These are phyloP conservation scores for Pichia phayaonensis DNA, from an alignment of 805 yeast species.

Conservation along the genomic window DNA sequence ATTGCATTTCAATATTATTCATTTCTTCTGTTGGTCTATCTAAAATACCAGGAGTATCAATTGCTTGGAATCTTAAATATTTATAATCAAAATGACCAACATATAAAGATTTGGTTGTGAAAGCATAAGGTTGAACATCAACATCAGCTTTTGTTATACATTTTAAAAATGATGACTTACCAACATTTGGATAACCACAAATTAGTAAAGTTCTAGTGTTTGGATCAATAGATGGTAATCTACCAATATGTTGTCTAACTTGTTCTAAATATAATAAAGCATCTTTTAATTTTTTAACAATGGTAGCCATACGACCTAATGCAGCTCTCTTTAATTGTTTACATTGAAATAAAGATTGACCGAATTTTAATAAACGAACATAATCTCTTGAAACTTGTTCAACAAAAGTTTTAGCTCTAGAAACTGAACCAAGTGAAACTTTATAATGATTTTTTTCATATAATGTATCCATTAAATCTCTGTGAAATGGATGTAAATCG, in stretches of 20 bases:
- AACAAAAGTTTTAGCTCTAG: slow-evolving; percentile 86
- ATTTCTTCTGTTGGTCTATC: slow-evolving; percentile 99
- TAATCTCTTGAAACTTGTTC: slow-evolving; percentile 97
- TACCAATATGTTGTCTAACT: slow-evolving; percentile 98
- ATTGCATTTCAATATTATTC: slow-evolving; percentile 99
- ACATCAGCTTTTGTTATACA: slow-evolving; percentile 97
- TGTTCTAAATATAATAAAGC: slow-evolving; percentile 91
- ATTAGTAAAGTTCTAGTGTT: slow-evolving; percentile 94
- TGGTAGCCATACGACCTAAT: slow-evolving; percentile 98
- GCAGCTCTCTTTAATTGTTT: slow-evolving; percentile 98
- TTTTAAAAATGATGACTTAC: slow-evolving; percentile 90
- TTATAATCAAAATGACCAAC: slow-evolving; percentile 99
- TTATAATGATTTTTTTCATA: slow-evolving; percentile 98
- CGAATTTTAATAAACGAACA: slow-evolving; percentile 87
- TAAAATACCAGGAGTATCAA: slow-evolving; percentile 97
- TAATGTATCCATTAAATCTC: slow-evolving; percentile 95
- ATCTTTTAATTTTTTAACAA: slow-evolving; percentile 90
- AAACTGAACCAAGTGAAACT: slow-evolving; percentile 89
- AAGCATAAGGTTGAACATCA: slow-evolving; percentile 98
- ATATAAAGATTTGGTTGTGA: slow-evolving; percentile 93
- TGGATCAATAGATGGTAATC: slow-evolving; percentile 97
- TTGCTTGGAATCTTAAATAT: slow-evolving; percentile 95
- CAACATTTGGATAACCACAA: slow-evolving; percentile 99
- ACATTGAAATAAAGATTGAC: slow-evolving; percentile 97
- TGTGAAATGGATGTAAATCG: slow-evolving; percentile 97